A percentile compares a stretch with the other conserved stretches of the same genome.
phyloP scores from a whole-genome alignment of 1,284 basidiomycete genomes.

The Ustilago xerochloae region DNA sequence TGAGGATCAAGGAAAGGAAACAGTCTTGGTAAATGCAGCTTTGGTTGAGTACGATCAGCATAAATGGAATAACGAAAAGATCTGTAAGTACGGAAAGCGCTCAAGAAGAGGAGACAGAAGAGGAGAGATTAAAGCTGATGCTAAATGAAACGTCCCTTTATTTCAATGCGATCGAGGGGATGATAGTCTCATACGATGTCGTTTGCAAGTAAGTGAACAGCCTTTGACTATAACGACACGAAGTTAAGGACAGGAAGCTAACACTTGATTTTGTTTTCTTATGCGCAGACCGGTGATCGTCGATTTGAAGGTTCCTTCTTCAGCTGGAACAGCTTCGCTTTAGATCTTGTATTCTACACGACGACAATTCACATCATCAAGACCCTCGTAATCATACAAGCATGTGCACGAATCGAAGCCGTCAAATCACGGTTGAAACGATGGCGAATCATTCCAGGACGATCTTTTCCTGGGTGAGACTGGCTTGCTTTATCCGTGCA shows the following conservation, averaged over 20 bases:
- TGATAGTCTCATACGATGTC: constrained; percentile 36
- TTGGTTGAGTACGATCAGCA: constrained; percentile 48
- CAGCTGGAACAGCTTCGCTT: background rate
- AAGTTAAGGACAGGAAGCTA: background rate
- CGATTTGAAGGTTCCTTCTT: constrained; percentile 20
- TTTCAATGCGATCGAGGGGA: no score
- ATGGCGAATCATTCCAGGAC: no score
- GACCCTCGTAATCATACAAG: no score
- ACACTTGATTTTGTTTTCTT: background rate
- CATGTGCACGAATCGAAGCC: no score
- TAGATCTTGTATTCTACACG: no score
- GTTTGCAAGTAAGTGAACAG: constrained; percentile 32
- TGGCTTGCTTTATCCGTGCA: no score
- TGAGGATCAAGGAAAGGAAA: constrained; percentile 11
- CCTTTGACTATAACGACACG: background rate
- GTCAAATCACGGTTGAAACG: no score
- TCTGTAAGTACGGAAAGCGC: constrained; percentile 15
- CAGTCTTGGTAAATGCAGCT: constrained; percentile 48
- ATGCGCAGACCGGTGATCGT: constrained; percentile 30
- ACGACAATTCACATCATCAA: no score
- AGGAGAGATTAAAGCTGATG: background rate
- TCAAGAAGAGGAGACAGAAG: background rate
- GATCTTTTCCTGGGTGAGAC: no score
- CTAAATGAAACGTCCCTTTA: background rate
- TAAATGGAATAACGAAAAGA: constrained; percentile 7